A percentile compares a stretch with the other conserved stretches of the same genome.
Conservation (phyloP, 805 yeast genomes). For the Yarrowia sp. region DNA sequence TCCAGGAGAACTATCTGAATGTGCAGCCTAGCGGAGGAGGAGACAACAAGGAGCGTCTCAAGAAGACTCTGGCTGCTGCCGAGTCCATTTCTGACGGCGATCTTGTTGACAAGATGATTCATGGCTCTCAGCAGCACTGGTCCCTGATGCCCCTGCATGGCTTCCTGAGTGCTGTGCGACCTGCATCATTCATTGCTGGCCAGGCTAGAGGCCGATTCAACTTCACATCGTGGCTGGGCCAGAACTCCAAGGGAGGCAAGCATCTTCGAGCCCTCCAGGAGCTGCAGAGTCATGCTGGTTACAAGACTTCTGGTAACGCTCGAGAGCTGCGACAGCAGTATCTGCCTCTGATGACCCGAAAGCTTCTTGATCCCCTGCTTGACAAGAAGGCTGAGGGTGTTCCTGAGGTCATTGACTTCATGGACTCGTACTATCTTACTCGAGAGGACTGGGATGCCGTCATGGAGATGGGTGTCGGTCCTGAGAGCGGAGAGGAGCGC, state of each 20-base stretch:
- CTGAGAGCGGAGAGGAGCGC: conserved; percentile 42
- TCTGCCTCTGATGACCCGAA: conserved; percentile 60
- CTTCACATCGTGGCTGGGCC: conserved; percentile 87
- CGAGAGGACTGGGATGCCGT: conserved; percentile 90
- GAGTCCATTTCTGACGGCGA: conserved; percentile 85
- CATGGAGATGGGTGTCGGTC: conserved; percentile 79
- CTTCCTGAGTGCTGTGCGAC: conserved; percentile 76
- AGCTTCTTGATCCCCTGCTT: conserved; percentile 58
- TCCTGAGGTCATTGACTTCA: conserved; percentile 56
- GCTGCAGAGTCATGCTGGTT: conserved; percentile 79
- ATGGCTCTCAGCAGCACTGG: conserved; percentile 94
- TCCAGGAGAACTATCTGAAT: conserved; percentile 84
- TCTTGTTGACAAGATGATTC: conserved; percentile 72
- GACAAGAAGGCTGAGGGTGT: conserved; percentile 61
- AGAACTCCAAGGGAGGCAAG: conserved; percentile 80
- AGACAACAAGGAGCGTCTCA: conserved; percentile 6
- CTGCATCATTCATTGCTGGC: conserved; percentile 62
- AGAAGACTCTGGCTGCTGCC: conserved; percentile 55
- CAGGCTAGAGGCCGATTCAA: conserved; percentile 63
- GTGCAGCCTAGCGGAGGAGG: conserved; percentile 53
- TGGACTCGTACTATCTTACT: conserved; percentile 85
- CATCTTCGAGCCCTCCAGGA: conserved; percentile 78
- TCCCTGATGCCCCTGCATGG: conserved; percentile 89
- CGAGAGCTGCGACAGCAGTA: conserved; percentile 72
- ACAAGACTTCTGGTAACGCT: conserved; percentile 74